Conservation (phyloP, 192 early-diverging fungal genomes). For the Spinellus fusiger region DNA sequence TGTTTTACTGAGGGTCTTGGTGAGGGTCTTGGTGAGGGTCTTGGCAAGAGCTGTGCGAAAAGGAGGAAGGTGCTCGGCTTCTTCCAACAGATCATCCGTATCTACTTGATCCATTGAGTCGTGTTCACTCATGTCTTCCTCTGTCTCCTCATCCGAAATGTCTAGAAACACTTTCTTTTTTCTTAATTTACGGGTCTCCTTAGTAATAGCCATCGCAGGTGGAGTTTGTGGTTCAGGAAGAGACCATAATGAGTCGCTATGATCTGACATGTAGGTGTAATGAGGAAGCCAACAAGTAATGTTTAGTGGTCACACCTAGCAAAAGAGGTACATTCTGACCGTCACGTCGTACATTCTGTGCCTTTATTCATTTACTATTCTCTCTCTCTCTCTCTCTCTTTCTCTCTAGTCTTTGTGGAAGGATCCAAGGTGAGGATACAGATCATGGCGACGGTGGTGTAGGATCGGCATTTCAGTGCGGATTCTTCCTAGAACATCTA, state of each 20-base stretch:
- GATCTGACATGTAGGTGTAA: background rate
- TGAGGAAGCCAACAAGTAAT: background rate
- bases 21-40: too few species aligned
- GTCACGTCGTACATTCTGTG: background rate
- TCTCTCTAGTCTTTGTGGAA: too few species aligned
- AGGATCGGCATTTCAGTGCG: slow-evolving; percentile 72
- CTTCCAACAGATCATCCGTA: slow-evolving; percentile 22
- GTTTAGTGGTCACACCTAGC: background rate
- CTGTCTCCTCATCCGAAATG: background rate
- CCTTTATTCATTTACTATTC: too few species aligned
- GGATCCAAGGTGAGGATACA: slow-evolving; percentile 33
- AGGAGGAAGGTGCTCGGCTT: slow-evolving; percentile 7
- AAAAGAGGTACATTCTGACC: background rate
- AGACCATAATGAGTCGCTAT: too few species aligned
- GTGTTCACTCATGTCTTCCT: background rate
- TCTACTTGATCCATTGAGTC: slow-evolving; percentile 15
- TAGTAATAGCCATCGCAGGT: slow-evolving; percentile 11
- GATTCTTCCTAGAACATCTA: slow-evolving; percentile 52
- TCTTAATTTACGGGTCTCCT: slow-evolving; percentile 26
- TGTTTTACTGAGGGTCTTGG: too few species aligned
- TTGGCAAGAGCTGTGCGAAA: slow-evolving; percentile 1
- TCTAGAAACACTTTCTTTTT: slow-evolving; percentile 17
- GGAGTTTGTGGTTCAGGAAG: background rate
- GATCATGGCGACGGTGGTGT: slow-evolving; percentile 58
- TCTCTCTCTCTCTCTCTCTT: too few species aligned